Conservation (phyloP, 345 rosid species). For the Syzygium aqueum region DNA sequence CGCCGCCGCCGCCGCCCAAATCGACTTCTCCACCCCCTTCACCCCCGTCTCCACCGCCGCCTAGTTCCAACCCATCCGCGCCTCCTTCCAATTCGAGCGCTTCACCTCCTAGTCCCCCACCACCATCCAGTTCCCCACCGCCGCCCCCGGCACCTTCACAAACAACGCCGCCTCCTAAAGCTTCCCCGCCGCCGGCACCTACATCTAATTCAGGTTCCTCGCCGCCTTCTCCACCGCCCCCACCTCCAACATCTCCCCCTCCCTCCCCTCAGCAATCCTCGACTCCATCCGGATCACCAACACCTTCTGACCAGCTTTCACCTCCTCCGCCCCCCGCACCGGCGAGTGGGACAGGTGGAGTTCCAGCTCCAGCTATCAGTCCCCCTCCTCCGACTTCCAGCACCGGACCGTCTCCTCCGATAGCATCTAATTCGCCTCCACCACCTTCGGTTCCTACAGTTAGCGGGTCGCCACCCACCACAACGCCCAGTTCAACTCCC, state of each 20-base stretch:
- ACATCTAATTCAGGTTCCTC: conserved; percentile 1
- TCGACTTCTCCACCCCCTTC: neutral
- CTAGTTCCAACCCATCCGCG: neutral
- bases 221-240: neutral
- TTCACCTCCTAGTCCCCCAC: conserved; percentile 10
- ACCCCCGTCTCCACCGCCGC: conserved; percentile 1
- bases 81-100: conserved; percentile 13
- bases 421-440: conserved; percentile 3
- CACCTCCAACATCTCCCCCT: conserved; percentile 7
- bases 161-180: neutral
- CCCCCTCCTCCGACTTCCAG: conserved; percentile 2
- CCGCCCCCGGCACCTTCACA: neutral
- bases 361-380: conserved; percentile 1
- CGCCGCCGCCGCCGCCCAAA: neutral
- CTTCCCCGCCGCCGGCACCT: conserved; percentile 16
- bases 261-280: conserved; percentile 5
- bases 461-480: neutral
- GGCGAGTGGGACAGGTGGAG: neutral
- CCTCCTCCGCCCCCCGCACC: conserved; percentile 12
- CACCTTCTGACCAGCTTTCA: neutral
- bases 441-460: conserved; percentile 6
- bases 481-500: neutral
- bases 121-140: neutral
- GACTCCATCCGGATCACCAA: neutral
- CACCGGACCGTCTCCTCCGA: conserved; percentile 23